These are phyloP conservation scores for Solanum corneliomulleri DNA, from an alignment of 257 asterid genomes.

Conservation along the genomic window DNA sequence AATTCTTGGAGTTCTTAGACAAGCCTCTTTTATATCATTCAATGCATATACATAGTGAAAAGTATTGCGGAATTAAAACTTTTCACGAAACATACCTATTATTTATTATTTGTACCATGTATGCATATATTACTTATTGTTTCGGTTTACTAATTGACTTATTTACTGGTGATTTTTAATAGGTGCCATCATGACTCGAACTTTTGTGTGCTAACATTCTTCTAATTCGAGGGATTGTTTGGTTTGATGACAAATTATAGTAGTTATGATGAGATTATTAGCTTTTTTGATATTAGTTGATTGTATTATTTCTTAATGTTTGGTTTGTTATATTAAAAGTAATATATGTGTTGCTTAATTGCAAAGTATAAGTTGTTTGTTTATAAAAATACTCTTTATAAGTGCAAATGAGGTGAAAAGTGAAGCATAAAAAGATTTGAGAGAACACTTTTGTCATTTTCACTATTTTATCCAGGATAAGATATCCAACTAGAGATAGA, in stretches of 20 bases:
- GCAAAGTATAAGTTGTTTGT: not conserved
- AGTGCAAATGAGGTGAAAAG: not conserved
- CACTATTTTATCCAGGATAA: not conserved
- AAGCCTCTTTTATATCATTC: no score
- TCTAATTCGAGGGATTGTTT: not conserved
- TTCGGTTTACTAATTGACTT: not conserved
- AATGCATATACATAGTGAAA: no score
- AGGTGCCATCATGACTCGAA: not conserved
- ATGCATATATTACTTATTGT: not conserved
- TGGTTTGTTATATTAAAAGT: no score
- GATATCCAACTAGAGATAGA: not conserved
- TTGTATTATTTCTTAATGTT: not conserved
- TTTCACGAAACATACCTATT: no score
- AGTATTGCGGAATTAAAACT: no score
- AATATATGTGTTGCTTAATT: not conserved
- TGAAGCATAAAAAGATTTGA: not conserved
- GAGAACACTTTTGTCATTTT: not conserved
- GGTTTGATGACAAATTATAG: not conserved
- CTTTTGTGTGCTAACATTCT: not conserved
- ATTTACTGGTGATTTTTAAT: no score
- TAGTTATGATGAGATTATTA: not conserved
- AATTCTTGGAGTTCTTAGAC: no score
- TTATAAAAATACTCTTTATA: no score
- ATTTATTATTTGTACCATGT: not conserved
- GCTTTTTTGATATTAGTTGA: not conserved